Conservation (phyloP, 441 rosid species). For the Metrosideros polymorpha region DNA sequence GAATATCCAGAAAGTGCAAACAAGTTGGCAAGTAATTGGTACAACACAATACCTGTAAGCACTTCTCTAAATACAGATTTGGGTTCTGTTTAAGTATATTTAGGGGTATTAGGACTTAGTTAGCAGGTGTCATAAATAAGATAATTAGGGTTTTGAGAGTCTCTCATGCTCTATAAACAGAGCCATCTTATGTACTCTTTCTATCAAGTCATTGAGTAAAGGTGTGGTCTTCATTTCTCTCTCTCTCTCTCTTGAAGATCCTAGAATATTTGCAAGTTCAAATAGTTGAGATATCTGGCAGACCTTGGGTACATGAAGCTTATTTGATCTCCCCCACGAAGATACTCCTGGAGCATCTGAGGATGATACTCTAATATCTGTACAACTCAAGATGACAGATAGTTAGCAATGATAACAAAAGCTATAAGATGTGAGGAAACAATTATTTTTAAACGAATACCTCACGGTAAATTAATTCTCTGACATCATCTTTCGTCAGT, state of each 20-base stretch:
- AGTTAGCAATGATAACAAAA: neutral
- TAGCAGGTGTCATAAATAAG: neutral
- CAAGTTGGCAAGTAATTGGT: neutral
- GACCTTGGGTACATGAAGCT: conserved; percentile 6
- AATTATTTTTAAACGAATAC: neutral
- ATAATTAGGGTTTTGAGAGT: neutral
- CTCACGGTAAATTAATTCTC: conserved; percentile 4
- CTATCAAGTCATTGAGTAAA: neutral
- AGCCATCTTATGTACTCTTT: neutral
- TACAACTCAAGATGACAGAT: neutral
- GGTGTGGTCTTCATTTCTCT: neutral
- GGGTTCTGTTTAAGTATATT: neutral
- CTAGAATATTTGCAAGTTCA: neutral
- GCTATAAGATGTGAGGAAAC: neutral
- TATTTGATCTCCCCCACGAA: neutral
- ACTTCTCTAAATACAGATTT: neutral
- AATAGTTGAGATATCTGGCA: neutral
- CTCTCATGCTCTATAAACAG: neutral
- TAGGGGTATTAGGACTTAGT: neutral
- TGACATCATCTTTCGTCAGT: neutral
- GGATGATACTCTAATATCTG: conserved; percentile 8
- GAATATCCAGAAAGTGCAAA: neutral
- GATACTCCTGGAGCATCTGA: conserved; percentile 5
- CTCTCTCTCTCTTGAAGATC: neutral
- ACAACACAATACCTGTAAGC: neutral